Base-by-base conservation (phyloP, 345 rosid genomes). In the Sisymbrium altissimum region DNA sequence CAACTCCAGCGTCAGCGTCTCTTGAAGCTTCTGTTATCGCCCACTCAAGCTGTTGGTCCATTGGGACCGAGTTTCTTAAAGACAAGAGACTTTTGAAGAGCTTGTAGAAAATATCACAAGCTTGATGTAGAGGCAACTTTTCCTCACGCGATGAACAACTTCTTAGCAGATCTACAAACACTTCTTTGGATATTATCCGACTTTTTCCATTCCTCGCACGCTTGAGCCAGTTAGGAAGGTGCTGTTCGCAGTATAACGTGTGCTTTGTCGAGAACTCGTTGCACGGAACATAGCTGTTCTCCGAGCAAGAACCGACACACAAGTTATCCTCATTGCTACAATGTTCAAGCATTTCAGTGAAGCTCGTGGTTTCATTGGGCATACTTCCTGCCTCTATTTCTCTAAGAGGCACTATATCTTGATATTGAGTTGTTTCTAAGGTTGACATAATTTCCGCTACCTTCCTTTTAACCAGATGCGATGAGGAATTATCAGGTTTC, bases 221-320 rank as follows among this genome's bases (percentile, higher is more conserved):
- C 85, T 92, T 96, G 46, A 96, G 97, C 98, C 99, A 96, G 84
- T 94, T 90, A 9, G 99, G 99, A 77, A 96, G 90, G 81, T 96
- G 99, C 46, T 80, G 83, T 49, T 92, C 95, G 73, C 99, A 96
- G 83, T 96, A 96, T 52, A 90, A 75, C 4, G 90, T 76, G 79
- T 87, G 84, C 61, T 91, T 87, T 60, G 84, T 89, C 11, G 98
- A 90, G 79, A 72, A 80, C 41, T 88, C 97, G 72, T 48, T 76
- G 80, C 96, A 96, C 73, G 78, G 78, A 76, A 71, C 76, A 58
- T 77, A 84, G 59, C 78, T 72, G 73, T 73, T 82, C 4, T 79
- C 73, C 7, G 85, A 77, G 74, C 81, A 84, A 21, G 84, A 83
- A 66, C 97, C 95, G 21, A 96, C 80, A 65, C 98, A 90, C 69